A percentile compares a stretch with the other conserved stretches of the same genome.
Conservation (phyloP, 306 rosid species). For the Alnus rubra region DNA sequence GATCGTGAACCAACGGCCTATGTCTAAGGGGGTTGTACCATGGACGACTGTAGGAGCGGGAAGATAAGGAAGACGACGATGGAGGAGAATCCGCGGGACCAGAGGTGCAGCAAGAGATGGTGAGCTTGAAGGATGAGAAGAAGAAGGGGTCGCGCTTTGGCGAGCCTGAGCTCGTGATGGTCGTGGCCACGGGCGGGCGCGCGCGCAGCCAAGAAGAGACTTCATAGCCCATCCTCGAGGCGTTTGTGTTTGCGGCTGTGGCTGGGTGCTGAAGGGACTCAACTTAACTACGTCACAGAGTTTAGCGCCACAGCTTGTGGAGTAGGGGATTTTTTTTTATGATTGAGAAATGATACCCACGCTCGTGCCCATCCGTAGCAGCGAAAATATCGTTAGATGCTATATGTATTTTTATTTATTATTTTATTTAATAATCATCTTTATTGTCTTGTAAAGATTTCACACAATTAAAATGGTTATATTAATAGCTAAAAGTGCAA, state of each 20-base stretch:
- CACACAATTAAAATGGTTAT: too few species aligned
- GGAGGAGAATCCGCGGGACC: constrained; percentile 31
- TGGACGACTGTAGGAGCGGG: constrained; percentile 31
- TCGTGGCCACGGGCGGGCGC: constrained; percentile 14
- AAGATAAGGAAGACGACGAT: constrained; percentile 24
- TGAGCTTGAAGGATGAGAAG: constrained; percentile 22
- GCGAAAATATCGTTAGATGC: too few species aligned
- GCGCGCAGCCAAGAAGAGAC: constrained; percentile 30
- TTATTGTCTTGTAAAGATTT: too few species aligned
- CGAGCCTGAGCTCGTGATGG: constrained; percentile 17
- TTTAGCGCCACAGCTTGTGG: too few species aligned
- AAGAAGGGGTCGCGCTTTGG: constrained; percentile 13
- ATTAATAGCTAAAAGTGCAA: too few species aligned
- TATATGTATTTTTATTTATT: too few species aligned
- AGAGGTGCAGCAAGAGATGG: constrained; percentile 34
- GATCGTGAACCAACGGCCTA: constrained; percentile 23
- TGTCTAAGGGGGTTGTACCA: constrained; percentile 44
- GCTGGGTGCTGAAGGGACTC: too few species aligned
- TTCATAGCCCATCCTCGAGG: constrained; percentile 38
- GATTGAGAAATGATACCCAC: too few species aligned
- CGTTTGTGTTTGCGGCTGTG: neutral
- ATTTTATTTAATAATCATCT: too few species aligned
- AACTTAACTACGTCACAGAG: too few species aligned
- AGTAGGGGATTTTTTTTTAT: too few species aligned
- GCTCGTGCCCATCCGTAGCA: too few species aligned